Conservation (phyloP, 306 rosid genomes). For the Oxytropis ochrocephala region DNA sequence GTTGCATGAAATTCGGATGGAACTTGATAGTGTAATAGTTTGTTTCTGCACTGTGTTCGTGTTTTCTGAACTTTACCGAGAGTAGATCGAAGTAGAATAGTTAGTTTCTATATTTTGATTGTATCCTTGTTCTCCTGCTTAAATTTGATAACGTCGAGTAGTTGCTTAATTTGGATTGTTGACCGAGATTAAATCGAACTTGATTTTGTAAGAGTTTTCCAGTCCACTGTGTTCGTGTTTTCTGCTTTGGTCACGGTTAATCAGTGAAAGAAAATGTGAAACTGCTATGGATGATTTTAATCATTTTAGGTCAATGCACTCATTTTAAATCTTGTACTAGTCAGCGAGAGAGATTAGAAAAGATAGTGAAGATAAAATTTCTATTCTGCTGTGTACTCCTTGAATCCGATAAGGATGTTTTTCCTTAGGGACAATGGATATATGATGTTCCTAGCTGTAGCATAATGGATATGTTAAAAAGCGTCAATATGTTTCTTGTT, state of each 20-base stretch:
- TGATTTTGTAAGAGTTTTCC: background rate
- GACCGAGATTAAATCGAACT: background rate
- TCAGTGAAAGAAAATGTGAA: background rate
- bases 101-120: background rate
- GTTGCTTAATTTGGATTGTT: background rate
- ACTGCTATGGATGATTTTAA: background rate
- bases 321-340: background rate
- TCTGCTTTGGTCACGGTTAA: background rate
- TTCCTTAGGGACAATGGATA: background rate
- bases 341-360: background rate
- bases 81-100: too few species aligned
- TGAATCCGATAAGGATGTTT: background rate
- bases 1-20: background rate
- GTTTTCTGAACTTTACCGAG: background rate
- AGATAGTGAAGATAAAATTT: background rate
- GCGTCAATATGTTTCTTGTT: background rate
- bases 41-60: background rate
- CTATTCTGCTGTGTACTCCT: background rate
- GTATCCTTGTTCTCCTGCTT: background rate
- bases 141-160: background rate
- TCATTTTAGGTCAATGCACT: background rate
- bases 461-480: background rate
- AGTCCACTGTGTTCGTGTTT: background rate
- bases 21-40: background rate
- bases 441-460: background rate